These are phyloP conservation scores for Colletotrichum viniferum DNA, from an alignment of 2,329 filamentous ascomycete genomes.

Conservation along the genomic window DNA sequence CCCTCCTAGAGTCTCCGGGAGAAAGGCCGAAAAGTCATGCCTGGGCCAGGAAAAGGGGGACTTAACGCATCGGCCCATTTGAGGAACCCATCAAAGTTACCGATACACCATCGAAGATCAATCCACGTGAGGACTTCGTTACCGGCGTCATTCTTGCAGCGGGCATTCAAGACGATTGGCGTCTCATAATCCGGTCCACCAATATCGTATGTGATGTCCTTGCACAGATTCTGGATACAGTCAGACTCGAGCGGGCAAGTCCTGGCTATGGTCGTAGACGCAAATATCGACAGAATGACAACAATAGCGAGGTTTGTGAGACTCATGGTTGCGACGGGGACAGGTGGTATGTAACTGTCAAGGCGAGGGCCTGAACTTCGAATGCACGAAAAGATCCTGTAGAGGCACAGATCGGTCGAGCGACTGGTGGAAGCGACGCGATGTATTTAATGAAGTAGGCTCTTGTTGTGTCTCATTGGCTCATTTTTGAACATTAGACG, in stretches of 20 bases:
- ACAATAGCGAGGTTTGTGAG: not conserved
- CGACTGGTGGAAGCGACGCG: accelerated
- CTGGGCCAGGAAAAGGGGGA: not conserved
- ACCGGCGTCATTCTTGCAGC: not conserved
- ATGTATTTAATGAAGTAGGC: not conserved
- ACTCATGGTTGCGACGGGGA: not conserved
- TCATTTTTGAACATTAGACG: not conserved
- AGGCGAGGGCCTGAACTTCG: not conserved
- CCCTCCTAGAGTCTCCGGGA: accelerated
- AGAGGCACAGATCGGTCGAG: not conserved
- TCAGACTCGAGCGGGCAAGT: not conserved
- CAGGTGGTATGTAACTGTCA: not conserved
- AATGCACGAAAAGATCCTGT: not conserved
- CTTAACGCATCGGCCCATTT: not conserved
- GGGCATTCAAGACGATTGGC: not conserved
- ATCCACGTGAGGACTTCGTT: not conserved
- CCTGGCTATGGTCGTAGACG: not conserved
- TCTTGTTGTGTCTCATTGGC: accelerated
- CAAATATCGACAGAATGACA: not conserved
- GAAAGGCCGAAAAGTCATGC: accelerated
- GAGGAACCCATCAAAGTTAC: not conserved
- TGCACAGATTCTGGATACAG: not conserved
- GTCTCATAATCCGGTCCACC: not conserved
- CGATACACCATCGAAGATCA: not conserved
- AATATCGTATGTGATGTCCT: not conserved